Base-by-base conservation (phyloP, 352 stramenopile species). In the Globisporangium lucens region DNA sequence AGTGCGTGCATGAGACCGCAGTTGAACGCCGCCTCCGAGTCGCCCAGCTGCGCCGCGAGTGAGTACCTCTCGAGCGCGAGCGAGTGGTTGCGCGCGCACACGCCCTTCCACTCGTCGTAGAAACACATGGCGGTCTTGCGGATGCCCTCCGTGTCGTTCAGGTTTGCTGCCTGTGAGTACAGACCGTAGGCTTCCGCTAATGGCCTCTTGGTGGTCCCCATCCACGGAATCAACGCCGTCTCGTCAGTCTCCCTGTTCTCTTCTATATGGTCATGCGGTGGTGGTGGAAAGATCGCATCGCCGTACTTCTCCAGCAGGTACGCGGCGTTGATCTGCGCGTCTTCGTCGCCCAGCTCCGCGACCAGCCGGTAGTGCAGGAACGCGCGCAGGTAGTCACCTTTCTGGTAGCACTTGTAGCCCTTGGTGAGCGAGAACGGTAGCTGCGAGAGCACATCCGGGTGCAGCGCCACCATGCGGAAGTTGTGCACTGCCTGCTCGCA, bases 81-180 rank as follows among this genome's bases (percentile, higher is more conserved):
- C 9, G 81, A 78, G 53, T 72, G 70, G 66, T 94, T 90, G 36
- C 67, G 70, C 2, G 70, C 33, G 27, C 86, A 94, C 13, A 87
- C 82, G 35, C 76, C 78, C 0, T 35, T 36, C 84, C 86, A 94
- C 1, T 77, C 76, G 46, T 91, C 80, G 57, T 91, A 75, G 35
- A 81, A 84, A 63, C 86, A 94, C 7, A 66, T 58, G 0, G 82
- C 86, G 0, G 78, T 85, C 68, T 89, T 91, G 38, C 84, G 82
- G 30, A 94, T 74, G 56, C 79, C 81, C 65, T 94, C 84, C 4
- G 79, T 87, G 73, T 94, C 86, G 58, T 90, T 91, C 41, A 90
- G 65, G 3, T 69, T 70, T 38, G 83, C 75, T 0, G 81, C 85
- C 4, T 76, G 75, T 17, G 79, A 70, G 71, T 90, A 92, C 61